Percentiles rank a stretch among this genome's conserved stretches.
These are phyloP conservation scores for Blastomyces percursus DNA, from an alignment of 2,329 filamentous ascomycete species.

Conservation along the genomic window DNA sequence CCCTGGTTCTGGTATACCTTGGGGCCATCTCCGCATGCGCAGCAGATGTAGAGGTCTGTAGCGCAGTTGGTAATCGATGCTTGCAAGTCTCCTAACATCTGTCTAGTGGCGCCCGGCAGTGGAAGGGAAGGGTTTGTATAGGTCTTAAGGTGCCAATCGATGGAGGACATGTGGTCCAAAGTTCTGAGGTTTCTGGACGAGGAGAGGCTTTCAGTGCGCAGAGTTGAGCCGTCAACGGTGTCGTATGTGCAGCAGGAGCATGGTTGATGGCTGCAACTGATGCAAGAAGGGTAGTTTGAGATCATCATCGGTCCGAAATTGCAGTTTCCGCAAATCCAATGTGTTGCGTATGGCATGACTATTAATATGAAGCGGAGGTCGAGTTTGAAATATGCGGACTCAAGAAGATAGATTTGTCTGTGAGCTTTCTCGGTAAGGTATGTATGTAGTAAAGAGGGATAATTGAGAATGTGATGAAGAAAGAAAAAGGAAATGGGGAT, in stretches of 20 bases:
- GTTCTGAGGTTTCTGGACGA: background rate
- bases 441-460: background rate
- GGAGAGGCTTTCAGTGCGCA: constrained; percentile 7
- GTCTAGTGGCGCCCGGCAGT: background rate
- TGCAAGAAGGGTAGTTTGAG: constrained; percentile 6
- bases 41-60: constrained; percentile 29
- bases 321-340: constrained; percentile 29
- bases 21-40: constrained; percentile 29
- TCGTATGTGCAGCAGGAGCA: constrained; percentile 17
- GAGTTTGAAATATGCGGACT: background rate
- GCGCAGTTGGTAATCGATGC: constrained; percentile 8
- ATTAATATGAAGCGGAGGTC: background rate
- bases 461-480: background rate
- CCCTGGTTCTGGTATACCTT: constrained; percentile 28
- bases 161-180: background rate
- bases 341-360: constrained; percentile 16
- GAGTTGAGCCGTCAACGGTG: constrained; percentile 10
- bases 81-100: background rate
- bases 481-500: background rate
- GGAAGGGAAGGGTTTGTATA: background rate
- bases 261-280: background rate
- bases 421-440: background rate
- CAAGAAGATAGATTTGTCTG: background rate
- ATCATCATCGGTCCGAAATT: constrained; percentile 23
- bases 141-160: background rate